Evolutionary conservation across 2,329 filamentous ascomycete species (phyloP), one percentile per base, ranked within the genome.

Genomic region (Colletotrichum tamarilloi): DNA sequence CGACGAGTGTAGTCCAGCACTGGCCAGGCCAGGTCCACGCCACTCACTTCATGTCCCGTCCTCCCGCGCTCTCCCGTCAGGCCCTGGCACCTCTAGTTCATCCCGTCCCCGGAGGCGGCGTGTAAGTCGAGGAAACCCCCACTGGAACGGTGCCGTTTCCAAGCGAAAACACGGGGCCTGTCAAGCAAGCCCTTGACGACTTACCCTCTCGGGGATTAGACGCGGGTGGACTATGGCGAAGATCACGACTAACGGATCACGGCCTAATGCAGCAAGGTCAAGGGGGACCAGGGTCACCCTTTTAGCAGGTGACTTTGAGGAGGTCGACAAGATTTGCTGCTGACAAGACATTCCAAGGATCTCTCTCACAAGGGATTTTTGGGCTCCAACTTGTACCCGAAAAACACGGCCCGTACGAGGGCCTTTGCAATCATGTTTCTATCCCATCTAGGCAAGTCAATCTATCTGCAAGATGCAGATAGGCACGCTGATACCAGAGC

Each of bases 381-480:
- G 52, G 42, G 49, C 59, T 35, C 32, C 42, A 66, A 55, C 26
- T 55, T 16, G 32, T 58, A 63, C 72, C 42, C 68, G 68, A 71
- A 59, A 72, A 55, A 67, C 53, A 68, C 68, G 68, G 59, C 53
- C 64, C 58, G 58, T 74, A 60, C 59, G 53, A 67, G 63, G 58
- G 62, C 19, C 63, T 68, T 59, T 68, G 46, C 68, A 68, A 68
- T 53, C 58, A 72, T 68, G 68, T 52, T 60, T 62, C 68, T 64
- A 58, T 72, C 62, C 68, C 59, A 62, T 63, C 68, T 64, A 64
- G 63, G 72, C 68, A 72, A 64, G 62, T 60, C 68, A 68, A 60
- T 60, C 63, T 64, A 59, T 35, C 68, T 74, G 58, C 63, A 63
- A 72, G 68, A 72, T 68, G 68, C 63, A 74, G 62, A 60, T 64